Evolutionary conservation across 768 basidiomycete genomes (phyloP).

Genomic region (Ramaria sp.): DNA sequence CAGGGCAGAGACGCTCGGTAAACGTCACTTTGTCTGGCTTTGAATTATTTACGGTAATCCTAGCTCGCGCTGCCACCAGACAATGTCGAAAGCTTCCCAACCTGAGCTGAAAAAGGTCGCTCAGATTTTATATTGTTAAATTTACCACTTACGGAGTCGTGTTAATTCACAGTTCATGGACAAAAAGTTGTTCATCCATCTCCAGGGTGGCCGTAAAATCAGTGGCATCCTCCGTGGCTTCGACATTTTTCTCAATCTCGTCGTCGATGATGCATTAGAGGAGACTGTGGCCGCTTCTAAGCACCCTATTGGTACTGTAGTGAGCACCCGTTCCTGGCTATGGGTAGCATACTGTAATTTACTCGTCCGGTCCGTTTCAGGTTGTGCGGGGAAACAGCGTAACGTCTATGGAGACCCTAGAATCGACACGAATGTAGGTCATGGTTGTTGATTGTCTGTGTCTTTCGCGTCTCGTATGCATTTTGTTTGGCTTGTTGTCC

Average conservation of each 20-base stretch:
- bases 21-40: slow-evolving; percentile 3
- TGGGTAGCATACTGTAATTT: slow-evolving; percentile 8
- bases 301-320: slow-evolving; percentile 85
- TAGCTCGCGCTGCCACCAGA: slow-evolving; percentile 11
- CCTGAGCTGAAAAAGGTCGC: slow-evolving; percentile 98
- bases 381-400: slow-evolving; percentile 96
- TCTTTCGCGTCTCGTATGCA: background rate
- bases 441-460: background rate
- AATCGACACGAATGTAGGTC: slow-evolving; percentile 34
- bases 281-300: slow-evolving; percentile 86
- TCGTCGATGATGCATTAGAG: slow-evolving; percentile 91
- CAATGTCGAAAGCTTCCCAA: slow-evolving; percentile 90
- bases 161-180: slow-evolving; percentile 79
- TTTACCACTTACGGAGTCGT: slow-evolving; percentile 2
- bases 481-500: too few species aligned
- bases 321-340: slow-evolving; percentile 21
- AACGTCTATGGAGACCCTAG: slow-evolving; percentile 86
- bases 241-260: slow-evolving; percentile 97
- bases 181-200: slow-evolving; percentile 88
- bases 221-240: slow-evolving; percentile 93
- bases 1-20: background rate
- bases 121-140: slow-evolving; percentile 5
- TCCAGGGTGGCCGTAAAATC: slow-evolving; percentile 93
- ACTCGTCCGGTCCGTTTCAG: slow-evolving; percentile 28
- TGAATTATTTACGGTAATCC: background rate